Conservation (phyloP, 1,284 basidiomycete species). For the Testicularia cyperi region DNA sequence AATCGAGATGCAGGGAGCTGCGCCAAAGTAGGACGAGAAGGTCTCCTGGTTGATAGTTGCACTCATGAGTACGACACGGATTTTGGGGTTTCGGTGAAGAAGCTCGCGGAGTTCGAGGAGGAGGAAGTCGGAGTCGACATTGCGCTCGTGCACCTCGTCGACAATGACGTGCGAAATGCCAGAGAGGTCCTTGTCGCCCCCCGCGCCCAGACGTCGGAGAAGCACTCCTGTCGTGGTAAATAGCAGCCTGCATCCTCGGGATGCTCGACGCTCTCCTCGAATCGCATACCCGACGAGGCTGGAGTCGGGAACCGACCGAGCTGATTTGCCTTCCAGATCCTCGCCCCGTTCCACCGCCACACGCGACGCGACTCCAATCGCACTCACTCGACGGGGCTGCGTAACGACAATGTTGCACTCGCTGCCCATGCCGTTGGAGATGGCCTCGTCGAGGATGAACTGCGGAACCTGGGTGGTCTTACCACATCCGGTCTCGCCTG, state of each 20-base stretch:
- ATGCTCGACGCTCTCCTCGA: slow-evolving; percentile 78
- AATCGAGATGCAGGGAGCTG: slow-evolving; percentile 78
- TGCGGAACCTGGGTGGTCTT: slow-evolving; percentile 83
- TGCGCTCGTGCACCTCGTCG: slow-evolving; percentile 91
- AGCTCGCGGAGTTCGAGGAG: slow-evolving; percentile 80
- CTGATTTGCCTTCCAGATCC: slow-evolving; percentile 65
- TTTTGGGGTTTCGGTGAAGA: slow-evolving; percentile 69
- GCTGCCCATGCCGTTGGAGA: slow-evolving; percentile 68
- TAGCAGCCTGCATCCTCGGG: slow-evolving; percentile 66
- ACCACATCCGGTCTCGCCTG: slow-evolving; percentile 71
- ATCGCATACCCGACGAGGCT: slow-evolving; percentile 80
- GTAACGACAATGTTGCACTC: slow-evolving; percentile 80
- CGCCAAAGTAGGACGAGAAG: slow-evolving; percentile 53
- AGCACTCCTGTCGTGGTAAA: slow-evolving; percentile 94
- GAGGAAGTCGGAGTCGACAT: slow-evolving; percentile 84
- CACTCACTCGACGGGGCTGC: slow-evolving; percentile 85
- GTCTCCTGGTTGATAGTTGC: slow-evolving; percentile 48
- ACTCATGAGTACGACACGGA: slow-evolving; percentile 71
- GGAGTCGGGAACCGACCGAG: slow-evolving; percentile 12
- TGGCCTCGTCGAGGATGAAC: slow-evolving; percentile 74
- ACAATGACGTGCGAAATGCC: slow-evolving; percentile 83
- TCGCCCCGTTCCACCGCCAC: slow-evolving; percentile 83
- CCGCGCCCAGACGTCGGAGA: slow-evolving; percentile 71
- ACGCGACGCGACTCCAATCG: slow-evolving; percentile 82
- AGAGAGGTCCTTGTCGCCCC: slow-evolving; percentile 71